Evolutionary conservation across 2,329 filamentous ascomycete genomes (phyloP), one percentile per base, ranked within the genome.

Genomic region (Madurella fahalii): DNA sequence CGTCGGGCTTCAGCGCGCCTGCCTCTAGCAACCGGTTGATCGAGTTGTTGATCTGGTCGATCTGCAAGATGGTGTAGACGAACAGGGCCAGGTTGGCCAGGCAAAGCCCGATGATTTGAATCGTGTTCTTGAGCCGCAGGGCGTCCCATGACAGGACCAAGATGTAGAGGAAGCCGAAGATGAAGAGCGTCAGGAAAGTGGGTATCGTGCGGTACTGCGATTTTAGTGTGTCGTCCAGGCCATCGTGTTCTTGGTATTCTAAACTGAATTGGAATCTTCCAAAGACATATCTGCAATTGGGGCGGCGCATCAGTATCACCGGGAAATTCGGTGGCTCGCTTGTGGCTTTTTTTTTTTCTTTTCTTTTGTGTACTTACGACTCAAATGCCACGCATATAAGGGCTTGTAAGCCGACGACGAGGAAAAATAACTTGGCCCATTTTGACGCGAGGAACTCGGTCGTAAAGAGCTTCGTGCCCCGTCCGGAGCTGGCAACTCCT

Each of bases 121-220:
- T 99, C 11, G 94, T 99, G 74, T 99, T 99, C 73, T 96, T 96
- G 68, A 93, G 79, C 59, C 91, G 86, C 55, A 99, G 78, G 15
- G 93, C 94, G 76, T 99, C 94, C 81, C 91, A 97, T 12, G 94
- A 89, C 50, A 99, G 78, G 30, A 95, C 76, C 32, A 97, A 75
- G 68, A 96, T 86, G 74, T 97, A 99, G 54, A 99, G 72, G 74
- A 95, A 97, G 58, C 90, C 94, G 71, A 99, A 96, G 70, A 96
- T 96, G 77, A 97, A 96, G 45, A 99, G 83, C 20, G 93, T 90
- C 55, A 99, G 79, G 73, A 96, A 97, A 39, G 93, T 97, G 25
- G 94, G 93, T 60, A 99, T 96, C 0, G 92, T 86, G 67, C 79
- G 81, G 63, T 79, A 77, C 58, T 83, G 79, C 12, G 83, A 77